Evolutionary conservation across 495 filamentous ascomycete genomes (phyloP).

Genomic region (Penicillium egyptiacum): DNA sequence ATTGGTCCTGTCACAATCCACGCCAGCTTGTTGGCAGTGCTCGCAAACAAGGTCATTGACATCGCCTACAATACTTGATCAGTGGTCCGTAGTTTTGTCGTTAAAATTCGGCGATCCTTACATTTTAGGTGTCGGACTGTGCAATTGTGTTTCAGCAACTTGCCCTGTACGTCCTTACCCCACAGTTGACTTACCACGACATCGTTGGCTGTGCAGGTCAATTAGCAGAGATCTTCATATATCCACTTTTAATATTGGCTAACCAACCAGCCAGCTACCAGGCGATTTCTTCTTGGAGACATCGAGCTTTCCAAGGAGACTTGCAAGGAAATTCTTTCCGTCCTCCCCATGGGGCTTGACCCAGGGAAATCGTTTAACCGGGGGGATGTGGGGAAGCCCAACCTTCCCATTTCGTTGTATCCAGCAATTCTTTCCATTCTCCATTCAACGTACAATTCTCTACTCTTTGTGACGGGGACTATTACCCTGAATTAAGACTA

Average conservation of each 20-base stretch:
- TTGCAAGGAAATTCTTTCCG: conserved; percentile 20
- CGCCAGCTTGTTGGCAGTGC: conserved; percentile 22
- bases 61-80: conserved; percentile 20
- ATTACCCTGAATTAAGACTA: not conserved
- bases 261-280: conserved; percentile 18
- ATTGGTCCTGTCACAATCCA: conserved; percentile 27
- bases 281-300: conserved; percentile 11
- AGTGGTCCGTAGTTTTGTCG: too few relatives aligned
- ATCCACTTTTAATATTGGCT: not conserved
- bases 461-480: not conserved
- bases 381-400: not conserved
- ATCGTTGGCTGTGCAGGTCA: conserved; percentile 16
- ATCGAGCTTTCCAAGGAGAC: not conserved
- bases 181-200: conserved; percentile 19
- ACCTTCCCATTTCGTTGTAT: conserved; percentile 10
- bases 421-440: conserved; percentile 26
- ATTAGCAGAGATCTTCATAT: conserved; percentile 8
- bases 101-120: conserved; percentile 1
- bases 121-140: conserved; percentile 33
- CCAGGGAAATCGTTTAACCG: not conserved
- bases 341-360: conserved; percentile 3
- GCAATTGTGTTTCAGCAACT: not conserved
- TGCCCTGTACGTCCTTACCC: not conserved
- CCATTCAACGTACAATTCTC: not conserved
- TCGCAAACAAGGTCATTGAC: conserved; percentile 15